These are phyloP conservation scores for Cinchona pubescens DNA, from an alignment of 257 asterid species.

Conservation along the genomic window DNA sequence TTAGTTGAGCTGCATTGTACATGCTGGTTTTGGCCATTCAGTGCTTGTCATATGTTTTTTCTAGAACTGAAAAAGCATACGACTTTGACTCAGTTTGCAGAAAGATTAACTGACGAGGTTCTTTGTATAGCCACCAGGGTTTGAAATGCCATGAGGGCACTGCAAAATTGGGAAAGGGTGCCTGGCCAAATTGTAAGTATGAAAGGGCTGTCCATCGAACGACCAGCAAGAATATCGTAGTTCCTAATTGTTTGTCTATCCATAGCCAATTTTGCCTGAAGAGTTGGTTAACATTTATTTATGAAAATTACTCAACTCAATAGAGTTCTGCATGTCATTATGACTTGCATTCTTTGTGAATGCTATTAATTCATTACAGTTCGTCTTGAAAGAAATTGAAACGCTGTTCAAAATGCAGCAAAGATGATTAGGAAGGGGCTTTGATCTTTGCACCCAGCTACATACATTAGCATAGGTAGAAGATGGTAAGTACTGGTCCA, in stretches of 20 bases:
- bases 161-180: slow-evolving; percentile 32
- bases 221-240: slow-evolving; percentile 39
- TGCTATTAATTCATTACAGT: not conserved
- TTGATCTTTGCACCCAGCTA: not conserved
- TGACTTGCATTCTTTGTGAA: slow-evolving; percentile 3
- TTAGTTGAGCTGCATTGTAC: slow-evolving; percentile 4
- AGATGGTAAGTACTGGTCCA: not conserved
- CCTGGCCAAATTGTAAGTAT: slow-evolving; percentile 61
- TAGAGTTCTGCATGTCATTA: slow-evolving; percentile 15
- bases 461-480: not conserved
- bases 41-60: slow-evolving; percentile 26
- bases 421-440: not conserved
- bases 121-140: slow-evolving; percentile 56
- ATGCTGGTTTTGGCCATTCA: slow-evolving; percentile 18
- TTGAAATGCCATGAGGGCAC: slow-evolving; percentile 37
- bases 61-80: slow-evolving; percentile 28
- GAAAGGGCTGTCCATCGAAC: slow-evolving; percentile 36
- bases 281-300: slow-evolving; percentile 28
- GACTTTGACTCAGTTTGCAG: slow-evolving; percentile 31
- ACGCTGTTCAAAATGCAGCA: not conserved
- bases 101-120: slow-evolving; percentile 48
- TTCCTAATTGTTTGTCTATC: slow-evolving; percentile 8
- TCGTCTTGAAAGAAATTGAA: not conserved
- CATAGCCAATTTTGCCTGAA: slow-evolving; percentile 42
- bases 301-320: not conserved